Percentiles rank a stretch among this genome's conserved stretches.
Evolutionary conservation across 306 rosid genomes (phyloP).

Genomic region (Citrullus colocynthis): DNA sequence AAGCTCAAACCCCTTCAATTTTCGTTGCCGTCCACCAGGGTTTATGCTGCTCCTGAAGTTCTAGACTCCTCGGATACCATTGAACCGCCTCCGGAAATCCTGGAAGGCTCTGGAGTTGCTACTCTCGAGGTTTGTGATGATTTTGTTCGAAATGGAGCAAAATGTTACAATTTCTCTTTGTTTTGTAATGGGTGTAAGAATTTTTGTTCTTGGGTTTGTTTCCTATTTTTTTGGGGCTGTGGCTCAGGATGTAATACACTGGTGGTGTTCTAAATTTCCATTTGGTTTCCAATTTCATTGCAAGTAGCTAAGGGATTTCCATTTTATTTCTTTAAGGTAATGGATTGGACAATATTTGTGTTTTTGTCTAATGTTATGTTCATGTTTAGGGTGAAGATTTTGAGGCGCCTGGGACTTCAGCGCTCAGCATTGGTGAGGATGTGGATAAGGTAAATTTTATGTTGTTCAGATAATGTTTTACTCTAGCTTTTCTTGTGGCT

Average conservation of each 20-base stretch:
- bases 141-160: background rate
- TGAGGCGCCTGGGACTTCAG: constrained; percentile 47
- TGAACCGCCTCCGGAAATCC: constrained; percentile 29
- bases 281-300: background rate
- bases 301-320: background rate
- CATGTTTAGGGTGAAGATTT: constrained; percentile 40
- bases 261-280: background rate
- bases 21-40: constrained; percentile 28
- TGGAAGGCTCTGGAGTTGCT: constrained; percentile 20
- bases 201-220: too few species aligned
- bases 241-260: too few species aligned
- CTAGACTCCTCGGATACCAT: constrained; percentile 32
- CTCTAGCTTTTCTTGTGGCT: background rate
- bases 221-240: too few species aligned
- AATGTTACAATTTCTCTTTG: background rate
- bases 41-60: constrained; percentile 60
- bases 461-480: background rate
- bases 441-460: constrained; percentile 38
- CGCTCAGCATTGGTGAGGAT: constrained; percentile 48
- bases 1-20: constrained; percentile 28
- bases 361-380: constrained; percentile 11
- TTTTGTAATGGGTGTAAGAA: background rate
- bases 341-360: background rate
- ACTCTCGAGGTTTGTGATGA: constrained; percentile 28
- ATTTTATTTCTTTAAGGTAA: background rate